Base-by-base conservation (phyloP, 805 yeast genomes). In the Candida vartiovaarae region DNA sequence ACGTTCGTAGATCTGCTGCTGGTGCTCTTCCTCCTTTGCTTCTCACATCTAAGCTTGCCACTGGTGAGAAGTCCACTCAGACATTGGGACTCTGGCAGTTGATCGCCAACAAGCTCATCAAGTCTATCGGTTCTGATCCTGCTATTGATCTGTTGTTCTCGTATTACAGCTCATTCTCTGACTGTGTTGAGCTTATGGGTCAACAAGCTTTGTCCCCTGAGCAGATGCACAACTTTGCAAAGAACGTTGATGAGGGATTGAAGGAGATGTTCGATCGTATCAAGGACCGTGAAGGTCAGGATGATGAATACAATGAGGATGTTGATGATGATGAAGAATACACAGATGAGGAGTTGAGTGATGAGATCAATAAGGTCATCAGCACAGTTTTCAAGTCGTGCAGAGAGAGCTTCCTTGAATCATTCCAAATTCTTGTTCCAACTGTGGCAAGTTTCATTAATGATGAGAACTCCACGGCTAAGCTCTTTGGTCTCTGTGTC, bases 1-100 rank as follows among this genome's bases (percentile, higher is more conserved):
- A 95, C 33, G 98, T 91, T 5, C 79, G 98, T 54, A 87, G 84
- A 27, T 78, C 91, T n/a, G 89, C 96, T 38, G 90, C 96, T 3
- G 75, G 82, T 48, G 74, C 90, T 5, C 78, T 90, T 56, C 89
- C 97, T 3, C 79, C 88, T 4, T 68, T 91, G 42, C 67, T 93
- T 47, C 66, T 76, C 43, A 78, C 86, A 50, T 71, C 82, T n/a
- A 67, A 71, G 46, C 57, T 63, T 4, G 75, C 75, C 3, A 70
- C 74, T 25, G 75, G 74, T 36, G 59, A 63, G 38, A 66, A 71
- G 34, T 76, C 88, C 4, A 69, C 72, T 8, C 82, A 80, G 51
- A 77, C 88, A 2, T 63, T 78, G 38, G 75, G 74, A 28, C 64
- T 87, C 37, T 91, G 96, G 96, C 68, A 75, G 28, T 72, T 77